Conservation (phyloP, 306 rosid genomes). For the Cucurbita moschata region DNA sequence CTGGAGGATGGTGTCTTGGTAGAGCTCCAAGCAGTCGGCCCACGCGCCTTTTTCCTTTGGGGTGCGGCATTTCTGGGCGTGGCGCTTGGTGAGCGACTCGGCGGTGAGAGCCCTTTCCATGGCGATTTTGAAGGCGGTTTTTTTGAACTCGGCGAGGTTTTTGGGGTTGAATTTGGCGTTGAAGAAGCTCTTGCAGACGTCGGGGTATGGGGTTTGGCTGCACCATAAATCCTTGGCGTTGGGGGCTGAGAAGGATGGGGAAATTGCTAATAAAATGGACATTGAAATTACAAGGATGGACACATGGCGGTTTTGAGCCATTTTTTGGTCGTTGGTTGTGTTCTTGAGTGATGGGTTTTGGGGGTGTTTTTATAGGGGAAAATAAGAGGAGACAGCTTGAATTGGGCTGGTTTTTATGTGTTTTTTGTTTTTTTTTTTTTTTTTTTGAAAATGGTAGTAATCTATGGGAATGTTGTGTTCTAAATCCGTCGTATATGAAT, state of each 20-base stretch:
- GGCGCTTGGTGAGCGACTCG: background rate
- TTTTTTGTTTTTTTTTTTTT: too few relatives aligned
- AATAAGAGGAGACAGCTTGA: background rate
- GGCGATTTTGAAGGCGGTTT: background rate
- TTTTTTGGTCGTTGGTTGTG: background rate
- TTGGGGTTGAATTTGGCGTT: background rate
- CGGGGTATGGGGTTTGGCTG: conserved; percentile 1
- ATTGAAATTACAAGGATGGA: background rate
- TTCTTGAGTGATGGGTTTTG: background rate
- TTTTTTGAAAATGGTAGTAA: background rate
- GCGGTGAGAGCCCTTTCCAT: background rate
- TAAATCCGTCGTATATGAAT: background rate
- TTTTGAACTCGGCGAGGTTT: background rate
- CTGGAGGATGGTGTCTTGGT: background rate
- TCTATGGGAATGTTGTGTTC: background rate
- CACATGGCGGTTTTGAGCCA: background rate
- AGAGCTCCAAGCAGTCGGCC: conserved; percentile 1
- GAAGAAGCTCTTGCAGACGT: background rate
- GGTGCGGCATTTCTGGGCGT: background rate
- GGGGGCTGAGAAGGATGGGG: background rate
- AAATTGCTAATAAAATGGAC: background rate
- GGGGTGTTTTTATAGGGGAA: background rate
- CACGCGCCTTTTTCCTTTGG: background rate
- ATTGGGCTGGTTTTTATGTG: background rate
- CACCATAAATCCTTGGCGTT: background rate